phyloP scores from a whole-genome alignment of 371 early-diverging fungal genomes.

The Mortierella sp. region DNA sequence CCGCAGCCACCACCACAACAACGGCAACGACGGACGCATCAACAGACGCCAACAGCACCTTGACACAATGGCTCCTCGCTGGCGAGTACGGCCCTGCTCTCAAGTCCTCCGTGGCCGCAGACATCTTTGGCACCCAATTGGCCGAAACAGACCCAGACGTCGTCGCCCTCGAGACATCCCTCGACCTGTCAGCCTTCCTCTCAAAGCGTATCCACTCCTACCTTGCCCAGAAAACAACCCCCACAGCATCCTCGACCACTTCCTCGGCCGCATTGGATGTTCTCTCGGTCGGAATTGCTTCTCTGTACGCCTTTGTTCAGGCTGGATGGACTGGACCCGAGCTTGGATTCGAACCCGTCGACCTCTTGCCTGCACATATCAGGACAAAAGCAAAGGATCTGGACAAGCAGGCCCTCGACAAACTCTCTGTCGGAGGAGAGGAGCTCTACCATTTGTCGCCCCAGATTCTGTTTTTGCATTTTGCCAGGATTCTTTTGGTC shows the following conservation, averaged over 20 bases:
- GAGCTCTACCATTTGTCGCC: conserved; percentile 86
- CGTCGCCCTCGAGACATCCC: conserved; percentile 27
- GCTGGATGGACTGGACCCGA: conserved; percentile 79
- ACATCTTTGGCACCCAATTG: conserved; percentile 44
- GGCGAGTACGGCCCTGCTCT: conserved; percentile 49
- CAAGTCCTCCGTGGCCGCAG: conserved; percentile 34
- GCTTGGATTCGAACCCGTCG: conserved; percentile 56
- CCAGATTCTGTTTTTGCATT: conserved; percentile 74
- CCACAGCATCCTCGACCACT: conserved; percentile 25
- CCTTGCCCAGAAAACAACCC: background rate
- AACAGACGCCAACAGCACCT: conserved; percentile 13
- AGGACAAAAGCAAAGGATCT: conserved; percentile 59
- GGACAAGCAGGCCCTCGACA: conserved; percentile 42
- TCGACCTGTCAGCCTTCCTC: conserved; percentile 37
- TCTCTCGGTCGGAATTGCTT: conserved; percentile 67
- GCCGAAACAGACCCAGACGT: conserved; percentile 27
- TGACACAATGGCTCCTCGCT: conserved; percentile 46
- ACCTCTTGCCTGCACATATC: conserved; percentile 54
- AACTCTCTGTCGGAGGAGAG: conserved; percentile 86
- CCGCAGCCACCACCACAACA: background rate
- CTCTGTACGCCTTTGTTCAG: conserved; percentile 75
- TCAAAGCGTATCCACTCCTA: conserved; percentile 32
- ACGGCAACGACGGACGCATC: conserved; percentile 8
- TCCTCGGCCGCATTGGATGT: conserved; percentile 46
- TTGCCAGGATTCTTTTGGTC: conserved; percentile 77